Evolutionary conservation across 345 rosid genomes (phyloP).

Genomic region (Salix koriyanagi): DNA sequence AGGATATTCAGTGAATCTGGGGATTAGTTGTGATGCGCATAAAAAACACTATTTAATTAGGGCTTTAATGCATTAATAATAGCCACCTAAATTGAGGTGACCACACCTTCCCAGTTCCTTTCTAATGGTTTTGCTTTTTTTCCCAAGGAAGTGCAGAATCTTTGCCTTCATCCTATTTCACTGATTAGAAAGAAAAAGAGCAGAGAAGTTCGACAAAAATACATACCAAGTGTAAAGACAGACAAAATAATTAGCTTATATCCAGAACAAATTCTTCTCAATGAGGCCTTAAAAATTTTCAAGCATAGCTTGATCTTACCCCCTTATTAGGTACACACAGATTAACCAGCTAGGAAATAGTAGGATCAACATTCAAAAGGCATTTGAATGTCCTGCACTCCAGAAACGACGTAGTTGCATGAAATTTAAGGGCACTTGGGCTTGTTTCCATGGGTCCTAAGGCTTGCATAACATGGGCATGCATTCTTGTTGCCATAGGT

Average conservation of each 20-base stretch:
- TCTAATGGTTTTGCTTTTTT: not conserved
- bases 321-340: not conserved
- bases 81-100: not conserved
- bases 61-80: not conserved
- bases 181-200: not conserved
- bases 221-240: not conserved
- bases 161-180: not conserved
- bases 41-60: not conserved
- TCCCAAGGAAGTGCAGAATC: not conserved
- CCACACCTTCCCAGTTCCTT: not conserved
- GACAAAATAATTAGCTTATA: not conserved
- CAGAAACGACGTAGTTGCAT: not conserved
- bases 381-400: not conserved
- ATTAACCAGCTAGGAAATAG: not conserved
- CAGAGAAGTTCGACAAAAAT: not conserved
- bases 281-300: not conserved
- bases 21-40: fast-evolving
- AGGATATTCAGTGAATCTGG: too few species aligned
- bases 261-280: not conserved
- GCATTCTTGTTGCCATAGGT: constrained; percentile 21
- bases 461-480: constrained; percentile 22
- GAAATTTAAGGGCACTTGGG: constrained; percentile 17
- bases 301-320: not conserved
- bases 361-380: not conserved
- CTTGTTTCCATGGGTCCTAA: constrained; percentile 21